These are phyloP conservation scores for Macrophomina pseudophaseolina DNA, from an alignment of 2,329 filamentous ascomycete genomes.

Conservation along the genomic window DNA sequence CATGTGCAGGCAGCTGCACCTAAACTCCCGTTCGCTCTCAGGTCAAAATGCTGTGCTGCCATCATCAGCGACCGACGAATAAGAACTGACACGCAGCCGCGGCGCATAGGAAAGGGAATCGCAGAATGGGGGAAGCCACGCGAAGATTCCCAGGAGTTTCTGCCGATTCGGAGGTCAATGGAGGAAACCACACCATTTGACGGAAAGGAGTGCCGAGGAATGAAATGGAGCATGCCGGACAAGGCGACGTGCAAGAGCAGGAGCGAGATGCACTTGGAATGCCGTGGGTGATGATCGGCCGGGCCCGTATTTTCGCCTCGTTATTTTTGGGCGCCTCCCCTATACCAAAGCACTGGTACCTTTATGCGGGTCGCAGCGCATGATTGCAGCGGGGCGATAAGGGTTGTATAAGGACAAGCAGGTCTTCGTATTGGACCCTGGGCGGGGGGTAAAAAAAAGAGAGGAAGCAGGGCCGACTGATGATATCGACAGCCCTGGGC, in stretches of 20 bases:
- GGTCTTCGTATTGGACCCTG: neutral
- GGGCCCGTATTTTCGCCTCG: slow-evolving; percentile 9
- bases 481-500: neutral
- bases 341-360: slow-evolving; percentile 1
- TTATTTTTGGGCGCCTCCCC: slow-evolving; percentile 5
- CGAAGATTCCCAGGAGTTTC: neutral
- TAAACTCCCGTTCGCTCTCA: neutral
- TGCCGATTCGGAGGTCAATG: neutral
- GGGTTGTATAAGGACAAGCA: neutral
- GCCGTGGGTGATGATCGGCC: neutral
- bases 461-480: neutral
- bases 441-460: neutral
- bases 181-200: neutral
- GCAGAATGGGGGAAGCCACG: neutral
- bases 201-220: neutral
- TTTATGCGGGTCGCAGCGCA: slow-evolving; percentile 1
- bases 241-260: slow-evolving; percentile 4
- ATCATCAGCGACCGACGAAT: neutral
- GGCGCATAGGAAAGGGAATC: neutral
- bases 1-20: neutral
- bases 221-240: neutral
- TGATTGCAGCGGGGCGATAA: neutral
- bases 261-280: neutral
- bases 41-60: neutral
- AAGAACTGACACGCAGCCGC: slow-evolving; percentile 1